Conservation (phyloP, 2,329 filamentous ascomycete genomes). For the Pestalotiopsis sp. region DNA sequence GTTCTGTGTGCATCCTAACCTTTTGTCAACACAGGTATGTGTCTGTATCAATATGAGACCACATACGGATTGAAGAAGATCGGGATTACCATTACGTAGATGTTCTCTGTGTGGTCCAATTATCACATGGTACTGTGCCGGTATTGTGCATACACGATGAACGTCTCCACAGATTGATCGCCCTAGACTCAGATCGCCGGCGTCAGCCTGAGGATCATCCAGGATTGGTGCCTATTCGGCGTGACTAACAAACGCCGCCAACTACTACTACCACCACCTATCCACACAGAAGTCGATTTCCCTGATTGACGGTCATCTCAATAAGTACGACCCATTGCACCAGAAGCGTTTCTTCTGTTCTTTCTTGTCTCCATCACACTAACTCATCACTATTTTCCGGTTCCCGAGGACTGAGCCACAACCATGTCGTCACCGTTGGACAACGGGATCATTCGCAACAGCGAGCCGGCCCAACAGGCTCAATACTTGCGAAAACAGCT, state of each 20-base stretch:
- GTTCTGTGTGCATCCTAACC: too few species aligned
- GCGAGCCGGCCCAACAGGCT: background rate
- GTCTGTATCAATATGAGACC: too few species aligned
- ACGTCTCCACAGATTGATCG: background rate
- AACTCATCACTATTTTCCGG: too few species aligned
- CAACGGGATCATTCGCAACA: slow-evolving; percentile 1
- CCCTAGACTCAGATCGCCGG: background rate
- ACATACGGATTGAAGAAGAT: too few species aligned
- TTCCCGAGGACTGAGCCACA: background rate
- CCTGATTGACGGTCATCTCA: too few species aligned
- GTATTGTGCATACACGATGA: background rate
- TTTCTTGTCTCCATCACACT: too few species aligned
- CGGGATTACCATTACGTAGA: too few species aligned
- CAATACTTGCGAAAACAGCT: slow-evolving; percentile 1
- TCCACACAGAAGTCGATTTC: too few species aligned
- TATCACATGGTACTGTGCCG: background rate
- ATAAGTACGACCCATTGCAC: too few species aligned
- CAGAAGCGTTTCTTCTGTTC: too few species aligned
- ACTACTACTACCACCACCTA: background rate
- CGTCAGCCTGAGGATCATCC: background rate
- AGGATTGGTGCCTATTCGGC: background rate
- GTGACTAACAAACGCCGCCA: background rate
- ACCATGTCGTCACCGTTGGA: slow-evolving; percentile 2
- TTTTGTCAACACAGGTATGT: too few species aligned
- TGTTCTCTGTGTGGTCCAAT: too few species aligned